Conservation (phyloP, 208 protist species). For the Leishmania lainsoni region DNA sequence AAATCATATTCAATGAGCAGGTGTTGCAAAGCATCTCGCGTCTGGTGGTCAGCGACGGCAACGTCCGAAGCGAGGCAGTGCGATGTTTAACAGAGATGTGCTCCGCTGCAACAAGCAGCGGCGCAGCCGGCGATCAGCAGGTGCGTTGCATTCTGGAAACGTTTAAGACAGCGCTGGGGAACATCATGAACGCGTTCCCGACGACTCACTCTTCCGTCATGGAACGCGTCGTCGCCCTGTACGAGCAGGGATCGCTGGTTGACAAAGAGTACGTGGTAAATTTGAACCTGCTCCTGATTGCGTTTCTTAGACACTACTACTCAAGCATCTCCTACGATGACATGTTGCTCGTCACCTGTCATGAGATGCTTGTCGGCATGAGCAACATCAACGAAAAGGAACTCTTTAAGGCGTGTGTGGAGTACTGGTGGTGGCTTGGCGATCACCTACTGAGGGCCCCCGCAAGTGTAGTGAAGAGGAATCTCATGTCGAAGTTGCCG, state of each 20-base stretch:
- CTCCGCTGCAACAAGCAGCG: slow-evolving; percentile 38
- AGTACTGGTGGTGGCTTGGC: slow-evolving; percentile 98
- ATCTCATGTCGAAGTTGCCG: slow-evolving; percentile 61
- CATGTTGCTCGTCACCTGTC: slow-evolving; percentile 70
- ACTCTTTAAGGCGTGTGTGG: slow-evolving; percentile 99
- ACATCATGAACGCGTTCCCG: slow-evolving; percentile 72
- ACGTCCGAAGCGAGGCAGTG: slow-evolving; percentile 51
- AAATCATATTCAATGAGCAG: slow-evolving; percentile 68
- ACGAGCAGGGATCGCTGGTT: slow-evolving; percentile 51
- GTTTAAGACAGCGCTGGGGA: slow-evolving; percentile 65
- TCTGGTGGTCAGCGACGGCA: slow-evolving; percentile 45
- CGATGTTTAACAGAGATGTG: slow-evolving; percentile 80
- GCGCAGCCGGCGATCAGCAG: slow-evolving; percentile 64
- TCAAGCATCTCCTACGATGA: slow-evolving; percentile 89
- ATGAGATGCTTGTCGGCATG: slow-evolving; percentile 95
- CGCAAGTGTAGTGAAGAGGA: slow-evolving; percentile 53
- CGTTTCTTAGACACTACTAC: slow-evolving; percentile 93
- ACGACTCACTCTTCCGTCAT: slow-evolving; percentile 69
- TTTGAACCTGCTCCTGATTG: slow-evolving; percentile 93
- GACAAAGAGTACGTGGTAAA: slow-evolving; percentile 92
- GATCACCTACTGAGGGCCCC: slow-evolving; percentile 55
- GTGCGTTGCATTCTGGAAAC: slow-evolving; percentile 58
- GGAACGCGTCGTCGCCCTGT: slow-evolving; percentile 61
- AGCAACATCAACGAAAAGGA: slow-evolving; percentile 96
- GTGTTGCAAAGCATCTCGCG: slow-evolving; percentile 55